Evolutionary conservation across 2,329 filamentous ascomycete genomes (phyloP).

Genomic region (Eutypella sp.): DNA sequence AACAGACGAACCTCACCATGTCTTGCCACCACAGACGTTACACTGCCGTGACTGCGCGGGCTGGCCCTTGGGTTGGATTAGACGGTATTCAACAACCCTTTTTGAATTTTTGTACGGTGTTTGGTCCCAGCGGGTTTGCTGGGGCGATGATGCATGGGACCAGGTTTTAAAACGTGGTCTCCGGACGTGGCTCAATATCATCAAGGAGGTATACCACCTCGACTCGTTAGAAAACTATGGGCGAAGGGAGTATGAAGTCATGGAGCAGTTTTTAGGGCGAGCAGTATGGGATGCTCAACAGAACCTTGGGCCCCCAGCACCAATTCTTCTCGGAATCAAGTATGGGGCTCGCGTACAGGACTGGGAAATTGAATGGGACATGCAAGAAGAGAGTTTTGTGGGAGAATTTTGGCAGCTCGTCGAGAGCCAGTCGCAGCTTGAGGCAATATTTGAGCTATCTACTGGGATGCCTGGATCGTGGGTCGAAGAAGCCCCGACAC

Average conservation of each 20-base stretch:
- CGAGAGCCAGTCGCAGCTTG: not conserved
- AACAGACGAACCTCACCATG: too few relatives aligned
- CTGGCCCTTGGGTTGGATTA: not conserved
- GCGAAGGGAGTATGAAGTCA: not conserved
- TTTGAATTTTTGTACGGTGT: not conserved
- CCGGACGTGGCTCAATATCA: not conserved
- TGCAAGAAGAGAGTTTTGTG: not conserved
- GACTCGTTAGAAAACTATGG: not conserved
- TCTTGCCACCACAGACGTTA: too few relatives aligned
- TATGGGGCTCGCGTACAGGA: not conserved
- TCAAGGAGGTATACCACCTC: not conserved
- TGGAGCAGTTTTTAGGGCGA: not conserved
- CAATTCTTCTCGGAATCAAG: not conserved
- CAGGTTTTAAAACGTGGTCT: not conserved
- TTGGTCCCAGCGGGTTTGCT: too few relatives aligned
- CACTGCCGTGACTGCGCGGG: not conserved
- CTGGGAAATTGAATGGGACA: not conserved
- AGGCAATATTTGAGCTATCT: not conserved
- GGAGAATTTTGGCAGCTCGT: not conserved
- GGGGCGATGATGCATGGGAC: too few relatives aligned
- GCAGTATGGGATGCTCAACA: not conserved
- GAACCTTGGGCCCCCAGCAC: not conserved
- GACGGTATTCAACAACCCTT: not conserved
- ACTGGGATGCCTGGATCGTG: not conserved
- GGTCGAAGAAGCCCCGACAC: not conserved